Percentiles rank a stretch among this genome's conserved stretches.
phyloP scores from a whole-genome alignment of 345 rosid genomes.

The Moricandia arvensis region DNA sequence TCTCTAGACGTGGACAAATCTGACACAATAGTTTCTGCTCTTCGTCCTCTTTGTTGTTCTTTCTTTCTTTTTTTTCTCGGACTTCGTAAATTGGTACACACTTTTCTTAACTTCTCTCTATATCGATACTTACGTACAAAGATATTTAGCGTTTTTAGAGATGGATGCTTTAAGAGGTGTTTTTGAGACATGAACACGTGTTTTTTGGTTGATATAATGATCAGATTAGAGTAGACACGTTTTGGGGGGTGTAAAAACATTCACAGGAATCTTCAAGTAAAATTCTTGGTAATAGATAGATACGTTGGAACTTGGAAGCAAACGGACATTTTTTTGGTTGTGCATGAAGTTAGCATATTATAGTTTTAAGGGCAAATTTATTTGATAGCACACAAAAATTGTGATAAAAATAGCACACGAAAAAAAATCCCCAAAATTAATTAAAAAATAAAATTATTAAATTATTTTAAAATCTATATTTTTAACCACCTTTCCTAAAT shows the following conservation, averaged over 20 bases:
- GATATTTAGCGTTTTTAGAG: slow-evolving; percentile 28
- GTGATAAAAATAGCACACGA: no score
- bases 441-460: no score
- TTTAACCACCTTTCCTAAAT: no score
- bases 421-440: no score
- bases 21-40: slow-evolving; percentile 33
- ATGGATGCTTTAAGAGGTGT: slow-evolving; percentile 8
- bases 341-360: neutral
- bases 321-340: slow-evolving; percentile 13
- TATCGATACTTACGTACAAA: slow-evolving; percentile 18
- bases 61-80: slow-evolving; percentile 25
- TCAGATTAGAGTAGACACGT: slow-evolving; percentile 32
- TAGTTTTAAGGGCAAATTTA: no score
- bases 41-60: slow-evolving; percentile 37
- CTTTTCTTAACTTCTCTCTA: slow-evolving; percentile 27
- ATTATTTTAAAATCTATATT: no score
- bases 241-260: slow-evolving; percentile 13
- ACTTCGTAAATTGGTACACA: slow-evolving; percentile 14
- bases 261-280: slow-evolving; percentile 28
- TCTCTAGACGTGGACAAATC: slow-evolving; percentile 26
- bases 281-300: slow-evolving; percentile 12
- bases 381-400: no score
- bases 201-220: slow-evolving; percentile 22
- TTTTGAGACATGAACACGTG: slow-evolving; percentile 33
- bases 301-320: slow-evolving; percentile 26